phyloP scores from a whole-genome alignment of 352 stramenopile species.

The Globisporangium nodosum region DNA sequence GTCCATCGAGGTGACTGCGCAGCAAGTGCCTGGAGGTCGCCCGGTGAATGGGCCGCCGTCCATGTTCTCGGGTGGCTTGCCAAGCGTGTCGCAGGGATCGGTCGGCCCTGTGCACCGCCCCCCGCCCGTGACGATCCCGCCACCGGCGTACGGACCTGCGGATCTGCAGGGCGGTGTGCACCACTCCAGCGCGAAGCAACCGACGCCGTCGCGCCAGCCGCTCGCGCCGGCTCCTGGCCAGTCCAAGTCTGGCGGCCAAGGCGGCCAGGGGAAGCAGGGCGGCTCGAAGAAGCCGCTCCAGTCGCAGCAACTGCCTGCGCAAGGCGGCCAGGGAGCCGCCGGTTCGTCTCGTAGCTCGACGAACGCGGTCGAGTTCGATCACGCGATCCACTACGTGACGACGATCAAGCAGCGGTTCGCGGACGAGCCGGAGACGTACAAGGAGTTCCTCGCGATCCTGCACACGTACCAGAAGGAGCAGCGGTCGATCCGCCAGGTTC shows the following conservation, averaged over 20 bases:
- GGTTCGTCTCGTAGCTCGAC: conserved; percentile 30
- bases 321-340: too few species aligned
- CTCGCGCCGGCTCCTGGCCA: conserved; percentile 27
- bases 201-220: conserved; percentile 46
- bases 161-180: conserved; percentile 32
- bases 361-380: conserved; percentile 97
- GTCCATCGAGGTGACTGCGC: conserved; percentile 74
- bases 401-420: conserved; percentile 99
- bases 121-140: conserved; percentile 64
- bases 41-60: conserved; percentile 14
- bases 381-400: conserved; percentile 99
- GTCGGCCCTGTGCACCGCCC: conserved; percentile 46
- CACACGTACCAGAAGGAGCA: conserved; percentile 99
- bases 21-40: conserved; percentile 42
- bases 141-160: conserved; percentile 52
- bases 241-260: conserved; percentile 16
- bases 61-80: conserved; percentile 21
- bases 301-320: conserved; percentile 9
- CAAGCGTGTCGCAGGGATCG: conserved; percentile 20
- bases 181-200: conserved; percentile 30
- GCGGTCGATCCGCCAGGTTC: conserved; percentile 95
- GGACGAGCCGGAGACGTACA: conserved; percentile 97
- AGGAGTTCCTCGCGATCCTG: conserved; percentile 99
- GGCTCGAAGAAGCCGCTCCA: conserved; percentile 50
- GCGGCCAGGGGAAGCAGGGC: conserved; percentile 31